Evolutionary conservation across 176 grass and related monocot genomes (phyloP), one percentile per base, ranked within the genome.

Genomic region (Phoenix dactylifera): DNA sequence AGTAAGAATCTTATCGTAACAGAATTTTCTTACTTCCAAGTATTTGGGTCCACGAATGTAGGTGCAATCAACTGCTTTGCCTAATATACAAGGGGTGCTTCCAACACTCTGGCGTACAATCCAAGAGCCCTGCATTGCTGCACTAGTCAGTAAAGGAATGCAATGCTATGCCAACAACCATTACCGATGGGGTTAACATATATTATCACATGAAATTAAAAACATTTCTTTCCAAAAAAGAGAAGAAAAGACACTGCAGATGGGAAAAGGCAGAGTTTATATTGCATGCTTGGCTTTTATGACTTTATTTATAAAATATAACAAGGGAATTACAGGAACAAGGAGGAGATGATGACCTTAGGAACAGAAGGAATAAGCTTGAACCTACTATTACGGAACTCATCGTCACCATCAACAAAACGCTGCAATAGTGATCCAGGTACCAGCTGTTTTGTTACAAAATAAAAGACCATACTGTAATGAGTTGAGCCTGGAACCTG

Each of bases 391-490:
- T 97, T 97, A 44, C 87, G 83, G 35, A 85, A 97, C 79, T 97
- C 87, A 52, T 97, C 92, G 72, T 97, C 92, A 2, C 83, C 92
- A 70, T 88, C 92, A 68, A 97, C 92, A 75, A 97, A 97, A 29
- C 69, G 71, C 75, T 97, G 92, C 73, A 91, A 78, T 58, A 97
- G 82, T n/a, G 92, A 97, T 63, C 85, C 80, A 3, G 83, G 78
- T 66, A 77, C 61, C 64, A 90, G 70, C 77, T 83, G 71, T 83
- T 90, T 91, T 15, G 54, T 49, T 60, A 91, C 81, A 77, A 97
- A 91, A 73, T 97, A 97, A 68, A 91, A 96, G 59, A 97, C 84
- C 92, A 97, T 97, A 74, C 92, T 97, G 39, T 97, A 97, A 66
- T 97, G 84, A 24, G 80, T 91, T 61, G 92, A 84, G 68, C 87